Conservation (phyloP, 495 filamentous ascomycete species). For the Trichocladium uniseriatum region DNA sequence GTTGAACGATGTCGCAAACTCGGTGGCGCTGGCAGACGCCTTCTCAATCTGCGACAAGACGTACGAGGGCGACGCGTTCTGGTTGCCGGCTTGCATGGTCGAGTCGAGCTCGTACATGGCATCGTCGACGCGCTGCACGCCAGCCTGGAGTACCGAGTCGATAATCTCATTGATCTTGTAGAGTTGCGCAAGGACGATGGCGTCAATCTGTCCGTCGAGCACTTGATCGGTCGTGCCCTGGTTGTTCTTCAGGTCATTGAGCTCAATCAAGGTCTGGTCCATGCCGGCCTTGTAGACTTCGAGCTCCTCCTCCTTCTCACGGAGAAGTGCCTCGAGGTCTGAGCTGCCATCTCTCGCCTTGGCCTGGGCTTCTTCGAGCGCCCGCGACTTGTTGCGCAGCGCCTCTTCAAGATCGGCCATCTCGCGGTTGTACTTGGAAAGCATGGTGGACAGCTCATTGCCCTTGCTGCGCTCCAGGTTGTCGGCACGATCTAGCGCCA, state of each 20-base stretch:
- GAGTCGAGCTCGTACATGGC: conserved; percentile 95
- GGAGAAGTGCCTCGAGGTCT: conserved; percentile 72
- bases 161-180: conserved; percentile 96
- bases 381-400: conserved; percentile 76
- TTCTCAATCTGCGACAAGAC: conserved; percentile 96
- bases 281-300: conserved; percentile 94
- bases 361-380: conserved; percentile 72
- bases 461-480: conserved; percentile 89
- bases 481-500: conserved; percentile 86
- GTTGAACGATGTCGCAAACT: conserved; percentile 96
- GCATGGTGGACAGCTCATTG: conserved; percentile 84
- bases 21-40: conserved; percentile 84
- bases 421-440: conserved; percentile 92
- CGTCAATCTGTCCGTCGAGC: conserved; percentile 84
- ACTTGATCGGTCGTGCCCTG: conserved; percentile 71
- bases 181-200: conserved; percentile 70
- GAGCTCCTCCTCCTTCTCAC: conserved; percentile 93
- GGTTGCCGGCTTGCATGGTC: conserved; percentile 95
- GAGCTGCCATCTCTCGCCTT: conserved; percentile 71
- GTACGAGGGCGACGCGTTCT: conserved; percentile 92
- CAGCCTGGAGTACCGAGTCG: conserved; percentile 89
- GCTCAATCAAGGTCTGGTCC: conserved; percentile 86
- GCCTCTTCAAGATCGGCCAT: conserved; percentile 94
- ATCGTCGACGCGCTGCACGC: conserved; percentile 91
- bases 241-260: conserved; percentile 66